Evolutionary conservation across 1,284 basidiomycete genomes (phyloP).

Genomic region (Moesziomyces aphidis): DNA sequence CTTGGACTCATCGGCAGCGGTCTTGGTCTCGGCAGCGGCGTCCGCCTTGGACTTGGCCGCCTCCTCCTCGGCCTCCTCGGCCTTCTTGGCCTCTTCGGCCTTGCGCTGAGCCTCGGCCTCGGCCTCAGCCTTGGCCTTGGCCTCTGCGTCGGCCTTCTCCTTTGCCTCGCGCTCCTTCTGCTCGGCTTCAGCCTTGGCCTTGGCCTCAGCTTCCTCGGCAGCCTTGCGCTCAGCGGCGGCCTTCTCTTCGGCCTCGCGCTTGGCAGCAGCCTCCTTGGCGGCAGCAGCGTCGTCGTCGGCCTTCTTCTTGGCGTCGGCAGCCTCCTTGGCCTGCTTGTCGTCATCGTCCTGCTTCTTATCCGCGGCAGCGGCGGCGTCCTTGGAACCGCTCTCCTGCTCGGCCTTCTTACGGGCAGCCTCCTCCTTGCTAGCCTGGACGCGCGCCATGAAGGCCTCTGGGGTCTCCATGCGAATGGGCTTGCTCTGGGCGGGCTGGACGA

Average conservation of each 20-base stretch:
- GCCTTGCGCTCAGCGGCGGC: slow-evolving; percentile 41
- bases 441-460: slow-evolving; percentile 57
- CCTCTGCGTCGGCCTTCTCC: slow-evolving; percentile 39
- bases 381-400: slow-evolving; percentile 29
- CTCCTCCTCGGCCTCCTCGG: slow-evolving; percentile 25
- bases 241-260: slow-evolving; percentile 45
- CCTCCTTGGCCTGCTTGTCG: slow-evolving; percentile 35
- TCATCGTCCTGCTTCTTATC: slow-evolving; percentile 33
- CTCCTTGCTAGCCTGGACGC: slow-evolving; percentile 51
- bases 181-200: slow-evolving; percentile 39
- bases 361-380: slow-evolving; percentile 38
- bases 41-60: slow-evolving; percentile 42
- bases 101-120: slow-evolving; percentile 31
- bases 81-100: slow-evolving; percentile 36
- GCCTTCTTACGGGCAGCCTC: slow-evolving; percentile 58
- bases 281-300: slow-evolving; percentile 42
- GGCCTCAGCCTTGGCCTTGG: slow-evolving; percentile 18
- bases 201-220: slow-evolving; percentile 33
- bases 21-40: slow-evolving; percentile 36
- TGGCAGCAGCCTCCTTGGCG: slow-evolving; percentile 31
- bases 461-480: slow-evolving; percentile 61
- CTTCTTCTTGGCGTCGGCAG: slow-evolving; percentile 47
- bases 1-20: slow-evolving; percentile 39
- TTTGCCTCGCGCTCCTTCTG: slow-evolving; percentile 44
- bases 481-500: slow-evolving; percentile 46